Base-by-base conservation (phyloP, 441 rosid species). In the Populus hybrid region DNA sequence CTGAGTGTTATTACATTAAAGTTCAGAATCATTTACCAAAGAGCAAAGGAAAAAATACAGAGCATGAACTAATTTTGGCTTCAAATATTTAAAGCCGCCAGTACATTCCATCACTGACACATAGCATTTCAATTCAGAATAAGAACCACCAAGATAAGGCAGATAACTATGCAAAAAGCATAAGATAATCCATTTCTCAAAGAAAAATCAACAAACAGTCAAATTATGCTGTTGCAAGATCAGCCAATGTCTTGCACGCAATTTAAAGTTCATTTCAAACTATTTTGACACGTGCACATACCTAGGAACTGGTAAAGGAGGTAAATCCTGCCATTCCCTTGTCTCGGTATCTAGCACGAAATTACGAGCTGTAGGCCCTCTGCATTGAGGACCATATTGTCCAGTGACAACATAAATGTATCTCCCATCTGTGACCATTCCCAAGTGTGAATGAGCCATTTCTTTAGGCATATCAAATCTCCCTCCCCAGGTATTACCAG, bases 391-490 rank as follows among this genome's bases (percentile, higher is more conserved):
- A 83, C 98, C 98, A 82, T 88, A 91, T 75, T 95, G 98, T 75
- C 99, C 99, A 0, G 91, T 87, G 46, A 95, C 93, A 42, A 92
- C 78, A 77, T 94, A 95, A 42, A 95, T 91, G 82, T 88, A 94
- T 79, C 97, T 81, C 79, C 98, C 98, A 88, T 95, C 98, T 0
- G 97, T 91, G 34, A 86, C 98, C 98, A 95, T 94, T 81, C 97
- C 99, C 84, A 95, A 91, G 81, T 95, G 98, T 10, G 99, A 95
- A 86, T 95, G 97, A 10, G 98, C 97, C 99, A 95, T 95, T 83
- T 94, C 97, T 84, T 91, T 94, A 1, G 97, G 98, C 97, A 94
- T 95, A 84, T 89, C 93, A 81, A 94, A 91, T 85, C 94, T 87
- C 72, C 88, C 94, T 86, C 91, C 92, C 97, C 99, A 95, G 26